These are phyloP conservation scores for Scheffersomyces lignicola DNA, from an alignment of 1,139 yeast genomes.

Conservation along the genomic window DNA sequence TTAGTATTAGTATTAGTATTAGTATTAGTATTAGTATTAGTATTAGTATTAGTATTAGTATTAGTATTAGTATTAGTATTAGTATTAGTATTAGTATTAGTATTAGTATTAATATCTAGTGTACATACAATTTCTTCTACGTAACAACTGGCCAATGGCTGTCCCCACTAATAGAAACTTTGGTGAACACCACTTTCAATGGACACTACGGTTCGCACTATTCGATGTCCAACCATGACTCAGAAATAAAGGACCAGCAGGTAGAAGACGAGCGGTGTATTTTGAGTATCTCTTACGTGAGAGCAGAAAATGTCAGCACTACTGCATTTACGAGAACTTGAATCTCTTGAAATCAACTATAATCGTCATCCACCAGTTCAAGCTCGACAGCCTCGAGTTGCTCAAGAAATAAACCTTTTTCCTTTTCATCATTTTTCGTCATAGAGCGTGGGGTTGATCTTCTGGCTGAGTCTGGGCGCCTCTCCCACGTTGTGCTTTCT, in stretches of 20 bases:
- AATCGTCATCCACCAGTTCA: neutral
- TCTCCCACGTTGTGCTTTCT: constrained; percentile 58
- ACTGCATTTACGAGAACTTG: neutral
- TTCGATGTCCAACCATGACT: constrained; percentile 42
- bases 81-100: neutral
- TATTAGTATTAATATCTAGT: neutral
- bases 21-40: too few relatives aligned
- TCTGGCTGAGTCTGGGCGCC: constrained; percentile 34
- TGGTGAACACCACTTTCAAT: constrained; percentile 18
- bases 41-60: too few relatives aligned
- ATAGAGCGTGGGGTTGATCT: constrained; percentile 19
- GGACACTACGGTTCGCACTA: constrained; percentile 52
- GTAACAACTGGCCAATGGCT: constrained; percentile 28
- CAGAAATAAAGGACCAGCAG: constrained; percentile 13
- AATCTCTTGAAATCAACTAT: constrained; percentile 1
- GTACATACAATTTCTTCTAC: neutral
- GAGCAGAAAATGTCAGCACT: neutral
- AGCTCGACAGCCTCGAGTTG: neutral
- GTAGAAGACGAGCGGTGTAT: constrained; percentile 12
- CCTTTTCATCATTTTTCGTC: neutral
- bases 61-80: neutral
- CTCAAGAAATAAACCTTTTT: constrained; percentile 1
- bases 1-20: too few relatives aligned
- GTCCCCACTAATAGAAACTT: constrained; percentile 28
- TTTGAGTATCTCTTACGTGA: constrained; percentile 8